Conservation (phyloP, 1,284 basidiomycete species). For the Marasmius tenuissimus region DNA sequence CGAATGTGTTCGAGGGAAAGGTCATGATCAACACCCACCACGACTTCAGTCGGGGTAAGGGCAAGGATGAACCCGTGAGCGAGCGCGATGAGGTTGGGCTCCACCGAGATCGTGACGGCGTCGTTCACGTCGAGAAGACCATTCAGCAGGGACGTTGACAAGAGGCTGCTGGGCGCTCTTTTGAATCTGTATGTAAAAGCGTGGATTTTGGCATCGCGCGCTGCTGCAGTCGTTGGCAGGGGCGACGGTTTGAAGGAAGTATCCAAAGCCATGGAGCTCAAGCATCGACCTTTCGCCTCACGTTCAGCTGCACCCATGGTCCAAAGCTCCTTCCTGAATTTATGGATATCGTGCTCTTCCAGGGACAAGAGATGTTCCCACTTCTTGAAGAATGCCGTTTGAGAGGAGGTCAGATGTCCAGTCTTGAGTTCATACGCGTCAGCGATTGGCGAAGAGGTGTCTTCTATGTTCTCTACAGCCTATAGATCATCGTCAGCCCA, state of each 20-base stretch:
- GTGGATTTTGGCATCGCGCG: slow-evolving; percentile 54
- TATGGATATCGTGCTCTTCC: slow-evolving; percentile 85
- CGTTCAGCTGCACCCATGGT: slow-evolving; percentile 82
- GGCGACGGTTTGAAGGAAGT: slow-evolving; percentile 24
- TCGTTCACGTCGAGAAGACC: slow-evolving; percentile 83
- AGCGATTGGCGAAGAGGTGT: slow-evolving; percentile 66
- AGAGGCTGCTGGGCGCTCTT: slow-evolving; percentile 14
- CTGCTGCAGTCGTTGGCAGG: slow-evolving; percentile 18
- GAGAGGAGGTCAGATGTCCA: slow-evolving; percentile 69
- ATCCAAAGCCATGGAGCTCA: slow-evolving; percentile 76
- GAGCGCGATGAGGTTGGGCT: slow-evolving; percentile 82
- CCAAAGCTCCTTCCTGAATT: slow-evolving; percentile 92
- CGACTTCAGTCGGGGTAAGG: slow-evolving; percentile 64
- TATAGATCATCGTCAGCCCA: slow-evolving; percentile 27
- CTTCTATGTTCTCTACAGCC: slow-evolving; percentile 70
- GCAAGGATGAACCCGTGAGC: slow-evolving; percentile 83
- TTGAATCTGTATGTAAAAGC: slow-evolving; percentile 51
- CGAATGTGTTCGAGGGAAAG: slow-evolving; percentile 59
- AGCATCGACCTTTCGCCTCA: slow-evolving; percentile 79
- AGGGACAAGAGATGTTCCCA: slow-evolving; percentile 90
- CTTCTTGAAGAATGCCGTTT: slow-evolving; percentile 81
- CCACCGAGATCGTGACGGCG: slow-evolving; percentile 81
- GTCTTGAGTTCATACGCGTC: slow-evolving; percentile 81
- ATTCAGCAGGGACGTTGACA: slow-evolving; percentile 57
- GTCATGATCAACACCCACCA: slow-evolving; percentile 80